These are phyloP conservation scores for Candida ovalis DNA, from an alignment of 805 yeast species.

Conservation along the genomic window DNA sequence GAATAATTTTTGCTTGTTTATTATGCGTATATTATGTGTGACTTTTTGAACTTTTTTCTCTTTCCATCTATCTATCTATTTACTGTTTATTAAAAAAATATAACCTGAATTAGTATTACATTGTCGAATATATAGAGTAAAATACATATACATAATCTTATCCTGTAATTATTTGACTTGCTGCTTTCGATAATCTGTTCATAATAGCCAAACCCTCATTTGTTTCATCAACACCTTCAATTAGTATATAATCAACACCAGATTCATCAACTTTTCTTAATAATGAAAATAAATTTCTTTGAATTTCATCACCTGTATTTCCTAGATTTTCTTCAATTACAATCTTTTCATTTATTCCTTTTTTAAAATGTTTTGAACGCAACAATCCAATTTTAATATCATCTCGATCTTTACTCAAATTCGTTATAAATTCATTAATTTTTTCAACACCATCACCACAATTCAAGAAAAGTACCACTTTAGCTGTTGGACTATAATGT, in stretches of 20 bases:
- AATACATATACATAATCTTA: background rate
- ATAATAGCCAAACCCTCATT: constrained; percentile 91
- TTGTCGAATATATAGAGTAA: background rate
- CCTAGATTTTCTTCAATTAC: constrained; percentile 40
- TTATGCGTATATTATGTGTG: background rate
- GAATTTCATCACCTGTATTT: constrained; percentile 52
- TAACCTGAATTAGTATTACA: background rate
- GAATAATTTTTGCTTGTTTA: background rate
- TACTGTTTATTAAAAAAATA: background rate
- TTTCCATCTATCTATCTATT: background rate
- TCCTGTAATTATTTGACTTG: constrained; percentile 39
- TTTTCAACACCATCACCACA: constrained; percentile 39
- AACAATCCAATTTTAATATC: constrained; percentile 50
- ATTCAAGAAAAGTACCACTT: constrained; percentile 62
- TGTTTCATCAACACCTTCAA: constrained; percentile 74
- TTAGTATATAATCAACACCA: constrained; percentile 67
- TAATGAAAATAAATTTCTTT: constrained; percentile 67
- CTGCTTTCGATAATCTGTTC: constrained; percentile 88
- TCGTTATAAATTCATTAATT: constrained; percentile 8
- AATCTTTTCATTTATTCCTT: constrained; percentile 15
- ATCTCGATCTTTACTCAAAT: constrained; percentile 6
- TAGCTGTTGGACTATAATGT: constrained; percentile 90
- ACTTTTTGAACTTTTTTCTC: background rate
- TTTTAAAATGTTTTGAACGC: constrained; percentile 36
- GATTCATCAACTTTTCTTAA: constrained; percentile 73